These are phyloP conservation scores for Venturia oleaginea DNA, from an alignment of 2,329 filamentous ascomycete species.

Conservation along the genomic window DNA sequence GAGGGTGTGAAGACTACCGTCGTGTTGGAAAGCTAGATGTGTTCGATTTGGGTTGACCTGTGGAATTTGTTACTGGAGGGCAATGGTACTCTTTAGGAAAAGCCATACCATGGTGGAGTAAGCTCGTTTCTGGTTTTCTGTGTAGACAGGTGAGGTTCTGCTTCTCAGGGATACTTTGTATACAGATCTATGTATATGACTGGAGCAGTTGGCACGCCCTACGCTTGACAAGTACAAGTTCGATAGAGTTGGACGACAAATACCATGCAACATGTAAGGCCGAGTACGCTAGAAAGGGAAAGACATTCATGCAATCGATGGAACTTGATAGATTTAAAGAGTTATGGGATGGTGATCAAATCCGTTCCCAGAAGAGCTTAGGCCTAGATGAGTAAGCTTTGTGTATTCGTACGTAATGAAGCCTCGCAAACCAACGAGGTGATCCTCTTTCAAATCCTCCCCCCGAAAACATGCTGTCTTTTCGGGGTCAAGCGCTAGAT, in stretches of 20 bases:
- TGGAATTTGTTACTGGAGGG: not conserved
- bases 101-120: not conserved
- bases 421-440: no score
- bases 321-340: not conserved
- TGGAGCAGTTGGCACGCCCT: not conserved
- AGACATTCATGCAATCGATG: not conserved
- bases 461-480: no score
- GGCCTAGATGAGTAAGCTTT: no score
- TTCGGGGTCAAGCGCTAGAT: no score
- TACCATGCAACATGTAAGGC: not conserved
- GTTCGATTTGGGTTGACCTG: conserved; percentile 16
- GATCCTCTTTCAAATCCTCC: no score
- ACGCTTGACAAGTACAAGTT: not conserved
- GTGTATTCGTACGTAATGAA: no score
- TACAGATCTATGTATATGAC: not conserved
- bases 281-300: not conserved
- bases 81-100: fast-evolving
- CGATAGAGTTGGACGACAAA: not conserved
- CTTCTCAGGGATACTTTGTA: not conserved
- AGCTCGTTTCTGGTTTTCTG: no score
- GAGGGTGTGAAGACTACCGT: conserved; percentile 34
- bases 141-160: not conserved
- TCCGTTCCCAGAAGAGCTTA: no score
- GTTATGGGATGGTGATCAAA: no score
- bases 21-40: conserved; percentile 30